Conservation (phyloP, 2,329 filamentous ascomycete species). For the Lachnellula occidentalis region DNA sequence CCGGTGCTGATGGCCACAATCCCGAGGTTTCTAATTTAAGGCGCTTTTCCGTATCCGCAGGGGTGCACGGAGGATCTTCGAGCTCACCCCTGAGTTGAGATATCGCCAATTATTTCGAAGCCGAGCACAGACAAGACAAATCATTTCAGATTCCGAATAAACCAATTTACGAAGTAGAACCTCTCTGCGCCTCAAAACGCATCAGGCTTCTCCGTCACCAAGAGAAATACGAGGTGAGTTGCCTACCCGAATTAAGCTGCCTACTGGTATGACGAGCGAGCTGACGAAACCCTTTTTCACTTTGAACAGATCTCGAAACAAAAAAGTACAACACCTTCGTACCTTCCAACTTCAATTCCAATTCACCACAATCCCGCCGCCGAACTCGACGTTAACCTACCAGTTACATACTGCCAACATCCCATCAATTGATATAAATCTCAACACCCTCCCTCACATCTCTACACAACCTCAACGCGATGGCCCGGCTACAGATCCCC, state of each 20-base stretch:
- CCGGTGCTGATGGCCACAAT: constrained; percentile 12
- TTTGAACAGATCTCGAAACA: constrained; percentile 25
- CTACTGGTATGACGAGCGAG: constrained; percentile 13
- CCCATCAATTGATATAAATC: background rate
- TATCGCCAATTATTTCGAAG: background rate
- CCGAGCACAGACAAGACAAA: background rate
- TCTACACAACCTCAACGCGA: constrained; percentile 35
- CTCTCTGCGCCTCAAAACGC: constrained; percentile 1
- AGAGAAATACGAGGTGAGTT: background rate
- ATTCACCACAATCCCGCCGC: background rate
- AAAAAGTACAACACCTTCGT: constrained; percentile 8
- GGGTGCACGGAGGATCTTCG: constrained; percentile 8
- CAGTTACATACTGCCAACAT: background rate
- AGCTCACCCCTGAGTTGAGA: constrained; percentile 4
- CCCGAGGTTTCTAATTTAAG: constrained; percentile 10
- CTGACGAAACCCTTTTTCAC: constrained; percentile 15
- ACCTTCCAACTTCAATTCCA: background rate
- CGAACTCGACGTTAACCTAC: background rate
- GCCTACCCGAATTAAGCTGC: constrained; percentile 5
- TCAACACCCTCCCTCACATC: background rate
- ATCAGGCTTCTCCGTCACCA: background rate
- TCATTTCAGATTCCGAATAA: background rate
- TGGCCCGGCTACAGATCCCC: constrained; percentile 89
- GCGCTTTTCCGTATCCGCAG: background rate
- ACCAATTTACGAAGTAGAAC: background rate